Base-by-base conservation (phyloP, 345 rosid species). In the Hirschfeldia incana region DNA sequence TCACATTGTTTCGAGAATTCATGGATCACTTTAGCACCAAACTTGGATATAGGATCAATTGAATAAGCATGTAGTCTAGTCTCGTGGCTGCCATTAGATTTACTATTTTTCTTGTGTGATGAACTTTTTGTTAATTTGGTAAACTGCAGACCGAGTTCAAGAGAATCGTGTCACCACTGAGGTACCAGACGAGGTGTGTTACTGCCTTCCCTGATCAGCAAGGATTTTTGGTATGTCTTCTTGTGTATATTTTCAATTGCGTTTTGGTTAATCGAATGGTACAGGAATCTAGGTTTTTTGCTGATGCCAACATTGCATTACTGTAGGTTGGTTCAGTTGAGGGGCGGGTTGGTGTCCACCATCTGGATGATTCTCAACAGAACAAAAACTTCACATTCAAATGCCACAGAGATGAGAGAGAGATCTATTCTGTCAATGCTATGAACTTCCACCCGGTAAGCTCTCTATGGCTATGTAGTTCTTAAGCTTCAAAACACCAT, bases 121-220 rank as follows among this genome's bases (percentile, higher is more conserved):
- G 15, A 51, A 33, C 55, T n/a, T 34, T 58, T 66, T 58, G 4
- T 26, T 62, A 62, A 17, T 79, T 76, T 75, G 65, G 60, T 69
- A 44, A 81, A 44, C 37, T 61, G 73, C 86, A 93, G 99, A 70
- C 85, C 26, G 98, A 92, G 80, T 96, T 84, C 89, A 96, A 92
- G 89, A 96, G 95, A 84, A 86, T 96, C 28, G 64, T 51, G 67
- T 93, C 98, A 9, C 98, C 98, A 6, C 80, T 96, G 78, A 93
- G 93, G 89, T 92, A 96, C 85, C 99, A 92, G 85, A 92, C 98
- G 33, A 88, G 99, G 84, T 92, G 97, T 83, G 89, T 96, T 66
- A 92, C 97, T 63, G 97, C 97, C 74, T 95, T 95, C 84, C 99
- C 99, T 53, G 99, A 93, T 82, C 99, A 95, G 84, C 97, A 91